Evolutionary conservation across 192 early-diverging fungal species (phyloP).

Genomic region (Kickxella alabastrina): DNA sequence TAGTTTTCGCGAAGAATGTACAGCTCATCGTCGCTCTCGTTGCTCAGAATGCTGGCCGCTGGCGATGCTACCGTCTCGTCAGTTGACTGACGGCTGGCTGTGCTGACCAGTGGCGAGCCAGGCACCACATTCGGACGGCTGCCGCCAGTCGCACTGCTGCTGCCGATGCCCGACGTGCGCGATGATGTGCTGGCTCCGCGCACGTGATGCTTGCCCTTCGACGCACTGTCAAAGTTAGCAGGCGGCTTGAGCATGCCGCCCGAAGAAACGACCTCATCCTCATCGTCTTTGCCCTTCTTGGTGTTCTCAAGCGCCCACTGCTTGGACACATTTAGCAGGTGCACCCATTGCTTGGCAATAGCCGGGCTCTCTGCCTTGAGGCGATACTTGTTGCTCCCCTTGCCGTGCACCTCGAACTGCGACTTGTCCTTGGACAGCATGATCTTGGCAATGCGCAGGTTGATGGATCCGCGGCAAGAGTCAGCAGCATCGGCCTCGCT

Average conservation of each 20-base stretch:
- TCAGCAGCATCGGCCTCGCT: conserved; percentile 71
- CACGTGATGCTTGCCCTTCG: conserved; percentile 2
- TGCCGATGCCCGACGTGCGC: not conserved
- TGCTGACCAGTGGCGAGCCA: not conserved
- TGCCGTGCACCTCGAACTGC: conserved; percentile 75
- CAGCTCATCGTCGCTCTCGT: conserved; percentile 46
- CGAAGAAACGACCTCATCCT: conserved; percentile 6
- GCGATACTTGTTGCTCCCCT: conserved; percentile 69
- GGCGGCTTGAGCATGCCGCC: conserved; percentile 25
- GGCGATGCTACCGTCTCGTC: conserved; percentile 2
- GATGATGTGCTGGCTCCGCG: conserved; percentile 23
- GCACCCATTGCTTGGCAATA: conserved; percentile 81
- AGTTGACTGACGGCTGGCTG: conserved; percentile 13
- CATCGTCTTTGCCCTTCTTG: conserved; percentile 7
- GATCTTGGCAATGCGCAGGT: conserved; percentile 66
- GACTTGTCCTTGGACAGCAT: conserved; percentile 63
- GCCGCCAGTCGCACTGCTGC: not conserved
- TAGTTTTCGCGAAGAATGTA: conserved; percentile 49
- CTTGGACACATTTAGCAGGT: conserved; percentile 73
- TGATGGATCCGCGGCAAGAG: conserved; percentile 76
- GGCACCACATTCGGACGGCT: not conserved
- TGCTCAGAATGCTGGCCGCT: conserved; percentile 35
- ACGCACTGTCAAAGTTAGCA: not conserved
- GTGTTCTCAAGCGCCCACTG: conserved; percentile 57
- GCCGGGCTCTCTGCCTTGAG: conserved; percentile 62